Conservation (phyloP, 169 alveolate genomes). For the Ichthyophthirius multifiliis region DNA sequence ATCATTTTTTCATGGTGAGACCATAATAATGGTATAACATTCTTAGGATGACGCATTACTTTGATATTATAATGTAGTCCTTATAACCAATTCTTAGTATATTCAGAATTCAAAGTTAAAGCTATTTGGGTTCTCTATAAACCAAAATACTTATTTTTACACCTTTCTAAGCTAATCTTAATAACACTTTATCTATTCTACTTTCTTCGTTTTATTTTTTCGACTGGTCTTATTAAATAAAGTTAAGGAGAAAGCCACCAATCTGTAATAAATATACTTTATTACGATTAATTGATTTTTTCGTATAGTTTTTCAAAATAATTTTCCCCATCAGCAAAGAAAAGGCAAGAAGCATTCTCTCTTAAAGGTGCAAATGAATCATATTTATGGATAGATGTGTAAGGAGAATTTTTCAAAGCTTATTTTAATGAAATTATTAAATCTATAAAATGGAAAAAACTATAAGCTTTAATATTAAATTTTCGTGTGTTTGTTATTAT, state of each 20-base stretch:
- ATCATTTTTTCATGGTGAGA: constrained; percentile 86
- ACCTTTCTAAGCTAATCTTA: neutral
- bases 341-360: constrained; percentile 29
- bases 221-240: constrained; percentile 68
- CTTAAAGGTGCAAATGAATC: constrained; percentile 74
- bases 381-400: constrained; percentile 8
- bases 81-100: neutral
- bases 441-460: constrained; percentile 15
- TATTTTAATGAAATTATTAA: neutral
- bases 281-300: constrained; percentile 57
- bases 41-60: constrained; percentile 75
- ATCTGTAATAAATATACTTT: constrained; percentile 79
- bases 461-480: constrained; percentile 4
- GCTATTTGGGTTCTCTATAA: constrained; percentile 20
- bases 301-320: constrained; percentile 67
- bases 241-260: constrained; percentile 88
- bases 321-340: constrained; percentile 75
- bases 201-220: neutral
- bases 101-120: constrained; percentile 2
- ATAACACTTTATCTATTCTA: constrained; percentile 1
- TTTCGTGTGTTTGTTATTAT: constrained; percentile 17
- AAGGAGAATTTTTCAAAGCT: constrained; percentile 23
- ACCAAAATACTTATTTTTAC: constrained; percentile 7
- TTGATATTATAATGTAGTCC: constrained; percentile 51
- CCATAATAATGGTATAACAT: constrained; percentile 61